A percentile compares a stretch with the other conserved stretches of the same genome.
These are phyloP conservation scores for Lophiotrema nucula DNA, from an alignment of 495 filamentous ascomycete genomes.

Conservation along the genomic window DNA sequence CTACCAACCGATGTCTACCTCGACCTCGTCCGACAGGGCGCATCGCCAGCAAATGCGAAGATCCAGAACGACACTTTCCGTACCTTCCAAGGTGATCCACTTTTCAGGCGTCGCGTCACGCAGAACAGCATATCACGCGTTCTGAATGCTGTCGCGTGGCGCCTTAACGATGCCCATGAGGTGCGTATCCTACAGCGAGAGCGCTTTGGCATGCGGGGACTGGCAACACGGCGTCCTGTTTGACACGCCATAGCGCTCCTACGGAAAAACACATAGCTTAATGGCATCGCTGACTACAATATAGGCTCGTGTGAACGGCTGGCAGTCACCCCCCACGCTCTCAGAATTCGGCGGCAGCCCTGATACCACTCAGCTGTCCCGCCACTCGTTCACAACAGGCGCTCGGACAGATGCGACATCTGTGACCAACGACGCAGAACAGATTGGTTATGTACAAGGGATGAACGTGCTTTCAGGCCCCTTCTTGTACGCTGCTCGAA, in stretches of 20 bases:
- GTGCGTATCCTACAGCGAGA: too few relatives aligned
- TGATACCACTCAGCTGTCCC: constrained; percentile 37
- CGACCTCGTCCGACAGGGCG: constrained; percentile 83
- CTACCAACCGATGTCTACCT: constrained; percentile 85
- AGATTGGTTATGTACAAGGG: constrained; percentile 91
- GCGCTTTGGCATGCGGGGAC: too few relatives aligned
- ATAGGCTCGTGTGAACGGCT: constrained; percentile 47
- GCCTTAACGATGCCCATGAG: constrained; percentile 72
- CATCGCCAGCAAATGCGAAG: constrained; percentile 91
- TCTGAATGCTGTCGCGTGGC: constrained; percentile 96
- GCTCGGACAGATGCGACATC: constrained; percentile 27
- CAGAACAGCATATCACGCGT: constrained; percentile 93
- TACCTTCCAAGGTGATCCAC: constrained; percentile 88
- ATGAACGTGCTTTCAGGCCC: constrained; percentile 99
- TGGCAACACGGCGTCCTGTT: too few relatives aligned
- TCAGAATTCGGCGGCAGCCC: constrained; percentile 38
- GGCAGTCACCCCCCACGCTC: constrained; percentile 43
- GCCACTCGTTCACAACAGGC: constrained; percentile 31
- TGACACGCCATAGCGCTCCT: too few relatives aligned
- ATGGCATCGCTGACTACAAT: too few relatives aligned
- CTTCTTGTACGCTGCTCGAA: constrained; percentile 91
- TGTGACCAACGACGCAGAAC: constrained; percentile 36
- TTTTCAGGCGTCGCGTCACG: constrained; percentile 91
- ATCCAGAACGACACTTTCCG: constrained; percentile 98
- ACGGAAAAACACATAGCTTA: too few relatives aligned